Base-by-base conservation (phyloP, 73 alveolate genomes). In the Paramecium caudatum region DNA sequence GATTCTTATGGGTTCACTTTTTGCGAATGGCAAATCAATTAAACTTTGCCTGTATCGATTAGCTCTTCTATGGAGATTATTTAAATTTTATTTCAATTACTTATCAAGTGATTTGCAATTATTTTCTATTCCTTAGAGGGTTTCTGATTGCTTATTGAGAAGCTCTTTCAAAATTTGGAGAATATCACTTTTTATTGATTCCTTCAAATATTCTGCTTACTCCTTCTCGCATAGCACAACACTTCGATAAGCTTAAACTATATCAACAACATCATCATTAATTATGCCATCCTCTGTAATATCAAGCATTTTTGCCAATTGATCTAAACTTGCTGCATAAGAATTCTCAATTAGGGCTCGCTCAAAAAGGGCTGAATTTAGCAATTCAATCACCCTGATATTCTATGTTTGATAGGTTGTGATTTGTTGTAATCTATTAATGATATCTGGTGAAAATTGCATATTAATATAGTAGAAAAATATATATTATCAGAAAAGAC, bases 121-220 rank as follows among this genome's bases (percentile, higher is more conserved):
- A 65, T 33, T 33, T 21, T 65, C 83, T 12, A 65, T 65, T 33
- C 19, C 15, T 1, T 36, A 33, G 19, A 65, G 17, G 5, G 33
- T 30, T 3, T 65, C 83, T 1, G 27, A 5, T 10, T 65, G n/a
- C 15, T 36, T 65, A 33, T 8, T 16, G 0, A 30, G 49, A n/a
- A 65, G 3, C 10, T 65, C 83, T 5, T 65, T 65, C n/a, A 65
- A 65, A 32, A 33, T 5, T 17, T 17, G 33, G 15, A 65, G 17
- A 32, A 21, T 49, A 33, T 65, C 83, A 36, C 19, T 33, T 65
- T 65, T 65, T 25, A 25, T 32, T 25, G 83, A 65, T 33, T 65
- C 83, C 17, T 36, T 65, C 61, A 65, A 33, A n/a, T 65, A 65
- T 65, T 65, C 83, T 12, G 83, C 83, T 65, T 65, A 36, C 9